Evolutionary conservation across 2,329 filamentous ascomycete species (phyloP), one percentile per base, ranked within the genome.

Genomic region (Aspergillus amoenus): DNA sequence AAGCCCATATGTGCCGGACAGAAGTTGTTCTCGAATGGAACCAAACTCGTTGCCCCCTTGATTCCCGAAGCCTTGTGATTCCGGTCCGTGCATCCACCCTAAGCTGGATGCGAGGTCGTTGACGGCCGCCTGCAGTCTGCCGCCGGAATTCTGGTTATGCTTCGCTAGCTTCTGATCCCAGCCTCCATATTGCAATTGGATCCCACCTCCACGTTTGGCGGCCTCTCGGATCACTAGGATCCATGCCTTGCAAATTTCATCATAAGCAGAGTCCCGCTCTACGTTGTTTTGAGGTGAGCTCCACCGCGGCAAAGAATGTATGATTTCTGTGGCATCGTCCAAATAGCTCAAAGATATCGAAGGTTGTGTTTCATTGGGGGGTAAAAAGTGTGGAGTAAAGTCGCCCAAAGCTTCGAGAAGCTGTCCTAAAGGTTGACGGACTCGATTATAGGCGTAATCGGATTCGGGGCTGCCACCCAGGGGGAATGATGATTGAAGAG

Each of bases 171-270:
- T 90, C 73, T 94, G 88, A 68, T 97, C 93, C 94, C 94, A 99
- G 58, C 90, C 90, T 52, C 90, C 92, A 46, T 91, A 90, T 68
- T 96, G 90, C 63, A 99, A 71, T 63, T 91, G 87, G 67, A 97
- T 94, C 34, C 94, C 94, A 27, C 91, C 93, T 11, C 91, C 93
- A 64, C 90, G 85, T 79, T 97, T 97, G 21, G 89, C 88, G 2
- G 92, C 91, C 74, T 99, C 94, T 60, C 88, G 88, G 65, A 99
- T 89, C 49, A 96, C 93, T 64, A 95, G 75, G 15, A 91, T 88
- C 94, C 94, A 99, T 1, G 94, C 94, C 68, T 89, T 91, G 24
- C 91, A 88, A 62, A 99, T 93, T 71, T 97, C 94, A 68, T 99
- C 93, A 70, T 99, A 99, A 6, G 93, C 93, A 62, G 91, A 91